Evolutionary conservation across 352 stramenopile species (phyloP), one percentile per base, ranked within the genome.

Genomic region (Phytophthora litchii): DNA sequence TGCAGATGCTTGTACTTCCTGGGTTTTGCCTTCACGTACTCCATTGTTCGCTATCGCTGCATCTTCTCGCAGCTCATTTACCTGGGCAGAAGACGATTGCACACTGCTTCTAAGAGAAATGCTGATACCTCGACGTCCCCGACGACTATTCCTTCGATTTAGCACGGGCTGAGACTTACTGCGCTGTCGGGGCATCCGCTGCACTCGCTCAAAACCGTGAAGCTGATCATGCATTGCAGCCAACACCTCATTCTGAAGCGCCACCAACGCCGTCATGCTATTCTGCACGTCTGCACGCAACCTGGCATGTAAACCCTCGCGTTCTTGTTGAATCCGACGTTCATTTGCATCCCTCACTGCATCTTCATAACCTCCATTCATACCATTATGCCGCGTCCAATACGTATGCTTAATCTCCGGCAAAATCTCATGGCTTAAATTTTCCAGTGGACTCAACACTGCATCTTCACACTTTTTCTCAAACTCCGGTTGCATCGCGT

Each of bases 321-420:
- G 76, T 44, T 92, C 82, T 20, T 84, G 76, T 2, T 80, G 55
- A 16, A 92, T 19, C 1, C 80, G 64, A 8, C 77, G 76, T 10
- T 75, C 52, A 12, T 82, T 79, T 7, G 70, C 57, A n/a, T n/a
- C 61, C 16, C 4, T 43, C 23, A 12, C 36, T 4, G 67, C 44
- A 17, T 76, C 72, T 13, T 78, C 67, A 16, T 41, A 51, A 9
- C 65, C 49, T 27, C 23, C 23, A 27, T 5, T 27, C 23, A 46
- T 36, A 42, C 60, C 73, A 12, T 67, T 66, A 8, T 79, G 65
- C 1, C 82, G 67, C 12, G 76, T 88, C 84, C 84, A 94, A 56
- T 89, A 92, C 29, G 82, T 79, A 40, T 92, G 74, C 51, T 92
- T 91, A 19, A 94, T 70, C 35, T 94, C 84, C 0, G 80, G 80